These are phyloP conservation scores for Hibiscus trionum DNA, from an alignment of 345 rosid genomes.

Conservation along the genomic window DNA sequence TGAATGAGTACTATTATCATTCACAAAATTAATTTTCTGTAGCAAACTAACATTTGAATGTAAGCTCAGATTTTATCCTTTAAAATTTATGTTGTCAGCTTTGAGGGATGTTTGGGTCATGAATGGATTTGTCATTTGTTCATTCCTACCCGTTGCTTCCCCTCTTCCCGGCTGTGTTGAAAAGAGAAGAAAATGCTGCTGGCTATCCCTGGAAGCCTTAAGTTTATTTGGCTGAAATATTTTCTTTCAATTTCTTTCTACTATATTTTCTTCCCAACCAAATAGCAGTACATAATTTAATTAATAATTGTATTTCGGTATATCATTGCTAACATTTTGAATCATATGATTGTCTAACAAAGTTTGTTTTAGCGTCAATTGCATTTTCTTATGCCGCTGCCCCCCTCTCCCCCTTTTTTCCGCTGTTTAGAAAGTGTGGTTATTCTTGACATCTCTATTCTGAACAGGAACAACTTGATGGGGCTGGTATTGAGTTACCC, in stretches of 20 bases:
- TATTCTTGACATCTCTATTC: constrained; percentile 9
- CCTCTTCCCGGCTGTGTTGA: background rate
- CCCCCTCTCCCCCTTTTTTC: background rate
- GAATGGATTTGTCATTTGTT: background rate
- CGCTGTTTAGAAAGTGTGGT: background rate
- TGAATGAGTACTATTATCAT: background rate
- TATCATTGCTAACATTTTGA: background rate
- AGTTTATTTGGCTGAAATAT: background rate
- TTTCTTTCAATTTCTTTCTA: background rate
- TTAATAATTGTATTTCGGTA: background rate
- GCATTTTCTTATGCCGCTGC: background rate
- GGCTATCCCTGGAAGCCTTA: background rate
- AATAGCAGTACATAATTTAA: background rate
- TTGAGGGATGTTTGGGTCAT: background rate
- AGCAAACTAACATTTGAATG: background rate
- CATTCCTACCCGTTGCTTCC: too few relatives aligned
- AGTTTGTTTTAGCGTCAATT: background rate
- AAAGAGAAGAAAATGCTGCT: background rate
- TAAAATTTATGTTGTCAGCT: background rate
- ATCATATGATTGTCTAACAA: background rate
- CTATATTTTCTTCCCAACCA: background rate
- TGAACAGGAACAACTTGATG: constrained; percentile 95
- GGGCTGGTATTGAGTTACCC: constrained; percentile 90
- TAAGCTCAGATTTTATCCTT: background rate
- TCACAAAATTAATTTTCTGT: background rate